Evolutionary conservation across 129 eudicot genomes (phyloP), one percentile per base, ranked within the genome.

Genomic region (Flaveria sonorensis): DNA sequence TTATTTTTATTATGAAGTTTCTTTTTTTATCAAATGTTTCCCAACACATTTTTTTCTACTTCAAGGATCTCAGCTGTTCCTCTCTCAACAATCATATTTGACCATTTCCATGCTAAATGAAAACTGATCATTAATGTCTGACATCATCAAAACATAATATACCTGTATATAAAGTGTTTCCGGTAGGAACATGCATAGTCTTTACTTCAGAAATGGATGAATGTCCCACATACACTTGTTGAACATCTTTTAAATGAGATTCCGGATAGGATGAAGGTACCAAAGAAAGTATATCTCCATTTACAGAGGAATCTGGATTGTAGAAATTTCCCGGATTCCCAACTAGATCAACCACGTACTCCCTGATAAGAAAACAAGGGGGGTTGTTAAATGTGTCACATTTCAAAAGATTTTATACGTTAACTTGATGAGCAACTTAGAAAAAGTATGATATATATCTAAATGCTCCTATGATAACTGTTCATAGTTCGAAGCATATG

Each of bases 281-380:
- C 0, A 93, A 72, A 70, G 87, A 78, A 79, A 85, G 86, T 48
- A 84, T 73, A 66, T 86, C 81, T 32, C 98, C 97, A 57, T 86
- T 91, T 65, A 93, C 83, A 6, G 97, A 86, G 76, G 98, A 88
- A 86, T 93, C 97, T 20, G 98, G 97, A 79, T 86, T 87, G 69
- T 81, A 86, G 40, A 93, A n/a, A 51, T 83, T 81, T 72, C 98
- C 98, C 2, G 97, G 98, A 30, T 91, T 85, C 74, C 96, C 95
- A 45, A 93, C 85, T 48, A 93, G 83, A 83, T 93, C 98, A 80
- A 93, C 91, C 36, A 93, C 92, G 80, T 77, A 93, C 83, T 93
- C 98, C 91, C 98, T 93, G 92, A 64, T 23, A 10, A 45, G 11
- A 76, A 36, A 71, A n/a, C n/a, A 42, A 36, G 63, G 23, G 50